Evolutionary conservation across 345 rosid genomes (phyloP), one percentile per base, ranked within the genome.

Genomic region (Camelina neglecta): DNA sequence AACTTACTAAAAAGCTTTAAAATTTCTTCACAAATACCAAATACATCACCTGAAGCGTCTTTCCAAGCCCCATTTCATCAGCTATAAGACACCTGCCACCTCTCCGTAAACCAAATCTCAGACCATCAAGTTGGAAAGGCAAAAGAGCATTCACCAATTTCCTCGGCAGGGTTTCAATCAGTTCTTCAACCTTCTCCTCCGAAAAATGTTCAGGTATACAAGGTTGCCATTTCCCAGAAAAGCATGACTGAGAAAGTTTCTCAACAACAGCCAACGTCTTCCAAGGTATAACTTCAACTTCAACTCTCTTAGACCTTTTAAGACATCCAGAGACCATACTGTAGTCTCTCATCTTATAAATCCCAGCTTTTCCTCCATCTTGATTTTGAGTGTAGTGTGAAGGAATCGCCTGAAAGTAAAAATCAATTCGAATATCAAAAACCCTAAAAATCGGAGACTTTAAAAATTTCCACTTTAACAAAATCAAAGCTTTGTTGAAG

Each of bases 61-160:
- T 94, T 6, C 98, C 98, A 75, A 94, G 96, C 54, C 97, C 96
- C 98, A 94, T 94, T 85, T 94, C 98, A 85, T 94, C 97, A 36
- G 97, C 97, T 79, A 92, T 92, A 38, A 94, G 90, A 84, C 97
- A 94, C 72, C 90, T 88, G 4, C 97, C 98, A 45, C 98, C 97
- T 77, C 98, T 84, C 80, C 65, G 85, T 75, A 94, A 57, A 29
- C 93, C 97, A 81, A 88, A 94, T 60, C 83, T 87, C 67, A 94
- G 62, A 57, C 98, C 98, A 75, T 90, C 95, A 42, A 85, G 85
- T 75, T 94, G 98, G 78, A 94, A 94, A 62, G 98, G 97, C 79
- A 92, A 79, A 67, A 94, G 91, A 2, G 80, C 64, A 54, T 85
- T 84, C 74, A 84, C 67, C 62, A 94, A 65, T 65, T 65, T 88